phyloP scores from a whole-genome alignment of 768 basidiomycete species.

The Boletus rubroflammeus region DNA sequence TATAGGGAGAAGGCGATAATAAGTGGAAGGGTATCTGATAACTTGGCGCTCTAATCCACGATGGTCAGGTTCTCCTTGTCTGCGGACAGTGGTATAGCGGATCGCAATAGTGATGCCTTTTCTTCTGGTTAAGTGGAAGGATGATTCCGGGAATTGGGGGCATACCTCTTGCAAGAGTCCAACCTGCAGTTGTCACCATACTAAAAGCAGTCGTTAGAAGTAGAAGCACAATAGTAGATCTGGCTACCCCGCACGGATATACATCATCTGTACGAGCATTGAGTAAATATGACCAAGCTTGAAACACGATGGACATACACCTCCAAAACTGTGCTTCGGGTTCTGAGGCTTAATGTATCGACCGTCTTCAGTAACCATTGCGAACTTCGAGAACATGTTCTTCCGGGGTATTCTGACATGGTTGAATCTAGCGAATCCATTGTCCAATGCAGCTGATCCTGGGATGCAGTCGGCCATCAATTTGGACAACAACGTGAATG shows the following conservation, averaged over 20 bases:
- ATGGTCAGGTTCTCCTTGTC: constrained; percentile 55
- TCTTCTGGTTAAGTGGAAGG: constrained; percentile 29
- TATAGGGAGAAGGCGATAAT: constrained; percentile 69
- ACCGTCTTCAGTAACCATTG: constrained; percentile 62
- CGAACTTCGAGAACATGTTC: constrained; percentile 74
- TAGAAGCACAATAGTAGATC: neutral
- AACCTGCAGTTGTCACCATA: constrained; percentile 62
- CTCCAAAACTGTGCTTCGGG: constrained; percentile 71
- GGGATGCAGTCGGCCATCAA: neutral
- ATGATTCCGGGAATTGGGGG: neutral
- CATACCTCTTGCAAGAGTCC: constrained; percentile 62
- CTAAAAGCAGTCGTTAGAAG: constrained; percentile 29
- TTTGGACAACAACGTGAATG: neutral
- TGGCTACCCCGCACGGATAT: constrained; percentile 59
- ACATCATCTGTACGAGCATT: constrained; percentile 53
- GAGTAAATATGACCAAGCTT: neutral
- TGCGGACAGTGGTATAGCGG: constrained; percentile 67
- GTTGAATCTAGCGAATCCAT: constrained; percentile 66
- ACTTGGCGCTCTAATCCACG: constrained; percentile 62
- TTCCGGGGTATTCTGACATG: constrained; percentile 64
- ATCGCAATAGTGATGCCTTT: constrained; percentile 54
- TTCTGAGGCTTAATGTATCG: constrained; percentile 65
- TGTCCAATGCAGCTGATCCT: constrained; percentile 57
- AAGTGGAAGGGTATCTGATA: constrained; percentile 68
- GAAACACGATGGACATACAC: constrained; percentile 42